Percentiles rank a stretch among this genome's conserved stretches.
Conservation (phyloP, 768 basidiomycete genomes). For the Suillus placidus region DNA sequence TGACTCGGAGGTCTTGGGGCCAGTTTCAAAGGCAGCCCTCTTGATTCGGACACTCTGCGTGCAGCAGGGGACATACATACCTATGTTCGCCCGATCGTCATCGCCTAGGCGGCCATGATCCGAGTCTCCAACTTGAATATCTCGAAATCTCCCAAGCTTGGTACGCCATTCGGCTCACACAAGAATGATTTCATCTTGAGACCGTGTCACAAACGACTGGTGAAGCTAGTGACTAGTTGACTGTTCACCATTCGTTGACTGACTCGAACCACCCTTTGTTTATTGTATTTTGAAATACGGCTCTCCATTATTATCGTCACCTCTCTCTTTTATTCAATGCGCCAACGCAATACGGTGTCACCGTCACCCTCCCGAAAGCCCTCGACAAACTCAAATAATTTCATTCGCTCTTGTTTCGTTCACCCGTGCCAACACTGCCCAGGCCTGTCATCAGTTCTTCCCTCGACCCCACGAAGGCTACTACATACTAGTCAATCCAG, state of each 20-base stretch:
- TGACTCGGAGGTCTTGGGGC: no score
- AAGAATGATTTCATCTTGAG: not conserved
- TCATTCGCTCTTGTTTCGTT: constrained; percentile 30
- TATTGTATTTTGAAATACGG: no score
- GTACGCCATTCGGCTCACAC: not conserved
- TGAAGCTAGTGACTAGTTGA: no score
- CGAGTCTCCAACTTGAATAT: not conserved
- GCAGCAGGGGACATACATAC: no score
- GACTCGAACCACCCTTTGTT: constrained; percentile 31
- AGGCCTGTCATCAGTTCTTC: constrained; percentile 24
- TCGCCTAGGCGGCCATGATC: not conserved
- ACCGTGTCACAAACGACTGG: constrained; percentile 8
- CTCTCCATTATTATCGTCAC: no score
- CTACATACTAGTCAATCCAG: constrained; percentile 5
- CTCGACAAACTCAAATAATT: constrained; percentile 30
- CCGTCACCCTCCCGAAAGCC: constrained; percentile 41
- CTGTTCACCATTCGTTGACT: constrained; percentile 25
- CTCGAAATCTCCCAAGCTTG: constrained; percentile 10
- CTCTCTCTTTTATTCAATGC: constrained; percentile 22
- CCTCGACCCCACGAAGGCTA: constrained; percentile 37
- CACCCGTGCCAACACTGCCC: not conserved
- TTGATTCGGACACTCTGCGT: no score
- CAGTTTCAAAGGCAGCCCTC: no score
- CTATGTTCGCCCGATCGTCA: no score
- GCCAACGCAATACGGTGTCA: constrained; percentile 28